A percentile compares a stretch with the other conserved stretches of the same genome.
Evolutionary conservation across 2,329 filamentous ascomycete genomes (phyloP).

Genomic region (Amauroascus niger): DNA sequence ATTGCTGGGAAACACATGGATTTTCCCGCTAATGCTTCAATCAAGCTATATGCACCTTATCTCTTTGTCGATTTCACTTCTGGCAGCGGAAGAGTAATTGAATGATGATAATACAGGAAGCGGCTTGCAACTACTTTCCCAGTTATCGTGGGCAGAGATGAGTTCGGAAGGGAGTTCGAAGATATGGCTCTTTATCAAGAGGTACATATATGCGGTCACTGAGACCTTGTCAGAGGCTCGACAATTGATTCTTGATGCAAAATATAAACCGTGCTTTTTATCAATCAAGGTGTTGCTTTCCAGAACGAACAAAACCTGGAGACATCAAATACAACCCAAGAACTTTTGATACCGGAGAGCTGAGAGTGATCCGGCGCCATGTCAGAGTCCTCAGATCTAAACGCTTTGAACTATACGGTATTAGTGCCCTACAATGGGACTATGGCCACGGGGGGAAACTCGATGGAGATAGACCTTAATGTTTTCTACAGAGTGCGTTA

Average conservation of each 20-base stretch:
- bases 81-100: background rate
- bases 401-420: constrained; percentile 16
- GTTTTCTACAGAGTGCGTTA: constrained; percentile 61
- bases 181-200: background rate
- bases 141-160: background rate
- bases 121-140: background rate
- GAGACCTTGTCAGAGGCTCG: background rate
- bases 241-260: background rate
- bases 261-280: background rate
- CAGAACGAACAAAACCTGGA: background rate
- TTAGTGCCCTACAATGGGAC: constrained; percentile 53
- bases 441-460: constrained; percentile 50
- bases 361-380: background rate
- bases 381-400: constrained; percentile 9
- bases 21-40: background rate
- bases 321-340: background rate
- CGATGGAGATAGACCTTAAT: constrained; percentile 58
- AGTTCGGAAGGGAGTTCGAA: background rate
- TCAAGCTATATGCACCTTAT: background rate
- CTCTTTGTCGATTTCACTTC: background rate
- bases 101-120: background rate
- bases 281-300: background rate
- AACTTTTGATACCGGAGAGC: background rate
- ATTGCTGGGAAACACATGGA: no score
- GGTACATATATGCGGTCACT: background rate